A percentile compares a stretch with the other conserved stretches of the same genome.
These are phyloP conservation scores for Chlamydomonas schloesseri DNA, from an alignment of 139 green algal genomes.

Conservation along the genomic window DNA sequence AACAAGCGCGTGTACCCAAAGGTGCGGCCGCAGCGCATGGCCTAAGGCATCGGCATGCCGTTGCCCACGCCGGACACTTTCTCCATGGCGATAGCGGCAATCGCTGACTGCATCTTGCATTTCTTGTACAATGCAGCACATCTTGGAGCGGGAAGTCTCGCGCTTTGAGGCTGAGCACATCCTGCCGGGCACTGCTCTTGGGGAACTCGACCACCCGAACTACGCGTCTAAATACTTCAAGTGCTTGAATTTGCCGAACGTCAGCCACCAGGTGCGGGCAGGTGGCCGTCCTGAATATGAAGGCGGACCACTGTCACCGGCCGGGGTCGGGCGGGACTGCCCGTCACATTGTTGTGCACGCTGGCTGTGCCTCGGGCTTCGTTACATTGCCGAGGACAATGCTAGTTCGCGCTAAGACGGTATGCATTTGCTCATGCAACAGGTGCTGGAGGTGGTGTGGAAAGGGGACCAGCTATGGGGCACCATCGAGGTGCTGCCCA, in stretches of 20 bases:
- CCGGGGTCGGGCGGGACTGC: too few relatives aligned
- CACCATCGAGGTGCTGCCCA: slow-evolving; percentile 77
- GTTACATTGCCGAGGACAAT: too few relatives aligned
- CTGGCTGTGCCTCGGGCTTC: too few relatives aligned
- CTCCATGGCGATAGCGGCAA: too few relatives aligned
- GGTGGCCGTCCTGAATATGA: too few relatives aligned
- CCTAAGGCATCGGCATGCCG: background rate
- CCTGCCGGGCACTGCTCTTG: slow-evolving; percentile 61
- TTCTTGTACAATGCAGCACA: slow-evolving; percentile 55
- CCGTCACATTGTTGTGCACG: too few relatives aligned
- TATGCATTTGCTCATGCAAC: background rate
- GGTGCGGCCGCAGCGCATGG: slow-evolving; percentile 34
- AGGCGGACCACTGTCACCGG: too few relatives aligned
- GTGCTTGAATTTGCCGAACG: slow-evolving; percentile 74
- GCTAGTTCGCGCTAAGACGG: too few relatives aligned
- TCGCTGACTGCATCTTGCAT: background rate
- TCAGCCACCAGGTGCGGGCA: slow-evolving; percentile 73
- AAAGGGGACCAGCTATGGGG: slow-evolving; percentile 74
- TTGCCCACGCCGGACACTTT: too few relatives aligned
- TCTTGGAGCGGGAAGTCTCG: slow-evolving; percentile 69
- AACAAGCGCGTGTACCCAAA: slow-evolving; percentile 82
- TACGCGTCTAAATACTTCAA: slow-evolving; percentile 75
- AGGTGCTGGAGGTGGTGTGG: slow-evolving; percentile 78
- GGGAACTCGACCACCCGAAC: slow-evolving; percentile 79
- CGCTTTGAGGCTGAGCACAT: slow-evolving; percentile 66